Percentiles rank a stretch among this genome's conserved stretches.
phyloP scores from a whole-genome alignment of 2,329 filamentous ascomycete genomes.

The Cytospora leucostoma region DNA sequence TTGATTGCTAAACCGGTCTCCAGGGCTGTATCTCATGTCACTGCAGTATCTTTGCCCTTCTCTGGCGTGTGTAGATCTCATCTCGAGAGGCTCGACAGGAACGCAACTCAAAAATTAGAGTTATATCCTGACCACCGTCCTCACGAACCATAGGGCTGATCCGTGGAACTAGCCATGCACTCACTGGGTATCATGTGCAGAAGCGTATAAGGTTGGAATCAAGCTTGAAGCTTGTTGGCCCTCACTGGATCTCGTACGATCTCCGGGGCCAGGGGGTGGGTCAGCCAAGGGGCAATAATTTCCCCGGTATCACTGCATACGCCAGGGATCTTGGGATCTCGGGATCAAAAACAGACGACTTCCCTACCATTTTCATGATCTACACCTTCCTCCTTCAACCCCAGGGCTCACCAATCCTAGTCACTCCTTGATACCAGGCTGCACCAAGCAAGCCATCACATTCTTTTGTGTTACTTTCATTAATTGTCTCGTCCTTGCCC shows the following conservation, averaged over 20 bases:
- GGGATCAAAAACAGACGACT: slow-evolving; percentile 15
- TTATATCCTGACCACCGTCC: too few relatives aligned
- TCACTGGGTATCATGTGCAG: too few relatives aligned
- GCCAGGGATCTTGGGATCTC: not conserved
- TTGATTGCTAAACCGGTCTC: not conserved
- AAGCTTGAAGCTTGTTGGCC: too few relatives aligned
- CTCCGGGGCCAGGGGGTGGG: not conserved
- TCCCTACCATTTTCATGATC: slow-evolving; percentile 4
- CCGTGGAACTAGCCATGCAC: too few relatives aligned
- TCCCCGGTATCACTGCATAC: slow-evolving; percentile 1
- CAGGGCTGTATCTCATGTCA: not conserved
- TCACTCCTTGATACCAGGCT: slow-evolving; percentile 22
- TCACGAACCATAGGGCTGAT: too few relatives aligned
- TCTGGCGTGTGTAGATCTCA: too few relatives aligned
- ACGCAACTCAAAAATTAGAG: too few relatives aligned
- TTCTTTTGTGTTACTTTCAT: slow-evolving; percentile 16
- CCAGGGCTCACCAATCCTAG: slow-evolving; percentile 20
- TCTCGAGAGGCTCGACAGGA: too few relatives aligned
- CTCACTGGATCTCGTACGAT: not conserved
- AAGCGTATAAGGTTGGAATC: too few relatives aligned
- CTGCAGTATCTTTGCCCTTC: too few relatives aligned
- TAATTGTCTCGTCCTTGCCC: not conserved
- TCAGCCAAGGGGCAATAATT: slow-evolving; percentile 3
- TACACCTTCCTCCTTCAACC: slow-evolving; percentile 14
- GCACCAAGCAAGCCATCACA: slow-evolving; percentile 6